Percentiles rank a stretch among this genome's conserved stretches.
Evolutionary conservation across 148 eudicot species (phyloP).

Genomic region (Rhododendron kiyosumense): DNA sequence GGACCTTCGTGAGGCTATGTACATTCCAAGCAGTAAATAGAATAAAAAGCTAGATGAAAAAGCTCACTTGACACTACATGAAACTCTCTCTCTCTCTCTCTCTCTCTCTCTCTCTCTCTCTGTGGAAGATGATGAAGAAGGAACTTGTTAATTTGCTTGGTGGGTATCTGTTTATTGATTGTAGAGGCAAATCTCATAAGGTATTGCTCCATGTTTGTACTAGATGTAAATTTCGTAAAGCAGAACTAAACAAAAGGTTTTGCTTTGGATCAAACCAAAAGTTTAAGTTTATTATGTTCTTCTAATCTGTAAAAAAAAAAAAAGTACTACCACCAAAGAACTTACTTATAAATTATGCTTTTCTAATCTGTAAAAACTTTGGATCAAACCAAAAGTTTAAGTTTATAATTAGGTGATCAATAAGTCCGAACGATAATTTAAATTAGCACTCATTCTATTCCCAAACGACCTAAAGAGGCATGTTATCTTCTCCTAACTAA

Average conservation of each 20-base stretch:
- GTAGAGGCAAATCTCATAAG: neutral
- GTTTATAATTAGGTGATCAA: neutral
- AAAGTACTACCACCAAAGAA: no score
- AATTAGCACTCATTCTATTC: neutral
- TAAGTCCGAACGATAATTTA: neutral
- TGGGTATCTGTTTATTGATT: neutral
- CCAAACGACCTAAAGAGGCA: no score
- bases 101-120: neutral
- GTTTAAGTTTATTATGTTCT: no score
- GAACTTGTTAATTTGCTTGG: neutral
- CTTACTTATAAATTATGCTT: no score
- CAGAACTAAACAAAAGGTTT: neutral
- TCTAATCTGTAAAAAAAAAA: no score
- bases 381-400: neutral
- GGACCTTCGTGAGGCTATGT: neutral
- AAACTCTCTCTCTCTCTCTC: neutral
- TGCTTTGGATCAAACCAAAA: no score
- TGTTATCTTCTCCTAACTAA: no score
- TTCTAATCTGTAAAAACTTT: neutral
- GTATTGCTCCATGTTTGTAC: neutral
- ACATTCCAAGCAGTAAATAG: neutral
- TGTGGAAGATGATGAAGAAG: neutral
- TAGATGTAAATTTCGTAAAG: neutral
- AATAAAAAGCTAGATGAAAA: neutral
- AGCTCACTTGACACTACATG: neutral